Conservation (phyloP, 1,284 basidiomycete species). For the Ceratobasidium sp. region DNA sequence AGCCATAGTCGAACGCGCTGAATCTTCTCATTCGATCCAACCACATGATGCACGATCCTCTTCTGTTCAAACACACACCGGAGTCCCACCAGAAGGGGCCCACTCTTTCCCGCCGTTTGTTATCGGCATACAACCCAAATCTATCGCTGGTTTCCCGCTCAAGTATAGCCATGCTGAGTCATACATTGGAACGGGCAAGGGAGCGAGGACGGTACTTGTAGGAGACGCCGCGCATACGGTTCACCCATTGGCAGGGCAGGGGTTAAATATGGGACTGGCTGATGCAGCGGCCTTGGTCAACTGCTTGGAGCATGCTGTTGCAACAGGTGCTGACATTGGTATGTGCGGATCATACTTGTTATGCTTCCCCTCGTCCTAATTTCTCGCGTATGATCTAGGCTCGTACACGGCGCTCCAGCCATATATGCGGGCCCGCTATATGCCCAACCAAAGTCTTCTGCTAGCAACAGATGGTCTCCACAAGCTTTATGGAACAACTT, state of each 20-base stretch:
- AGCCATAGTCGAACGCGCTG: slow-evolving; percentile 52
- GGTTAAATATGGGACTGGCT: slow-evolving; percentile 89
- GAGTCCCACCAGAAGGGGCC: slow-evolving; percentile 68
- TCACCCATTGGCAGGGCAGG: slow-evolving; percentile 98
- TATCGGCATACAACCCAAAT: slow-evolving; percentile 72
- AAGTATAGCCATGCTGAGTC: slow-evolving; percentile 86
- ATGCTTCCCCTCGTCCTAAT: background rate
- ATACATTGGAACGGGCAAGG: slow-evolving; percentile 77
- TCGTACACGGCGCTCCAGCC: slow-evolving; percentile 76
- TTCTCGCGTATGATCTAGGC: slow-evolving; percentile 55
- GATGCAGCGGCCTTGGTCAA: slow-evolving; percentile 78
- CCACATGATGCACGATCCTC: slow-evolving; percentile 68
- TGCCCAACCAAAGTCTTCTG: slow-evolving; percentile 85
- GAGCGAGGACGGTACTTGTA: slow-evolving; percentile 82
- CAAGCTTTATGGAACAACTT: slow-evolving; percentile 76
- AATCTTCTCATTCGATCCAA: slow-evolving; percentile 66
- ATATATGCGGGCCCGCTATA: slow-evolving; percentile 82
- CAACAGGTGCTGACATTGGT: slow-evolving; percentile 82
- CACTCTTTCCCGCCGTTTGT: slow-evolving; percentile 79
- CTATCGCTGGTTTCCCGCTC: slow-evolving; percentile 90
- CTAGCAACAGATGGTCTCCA: slow-evolving; percentile 87
- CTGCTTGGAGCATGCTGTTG: slow-evolving; percentile 65
- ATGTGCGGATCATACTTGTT: slow-evolving; percentile 24
- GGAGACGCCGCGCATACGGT: slow-evolving; percentile 97
- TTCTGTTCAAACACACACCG: slow-evolving; percentile 47